Evolutionary conservation across 2,329 filamentous ascomycete species (phyloP).

Genomic region (Beauveria caledonica): DNA sequence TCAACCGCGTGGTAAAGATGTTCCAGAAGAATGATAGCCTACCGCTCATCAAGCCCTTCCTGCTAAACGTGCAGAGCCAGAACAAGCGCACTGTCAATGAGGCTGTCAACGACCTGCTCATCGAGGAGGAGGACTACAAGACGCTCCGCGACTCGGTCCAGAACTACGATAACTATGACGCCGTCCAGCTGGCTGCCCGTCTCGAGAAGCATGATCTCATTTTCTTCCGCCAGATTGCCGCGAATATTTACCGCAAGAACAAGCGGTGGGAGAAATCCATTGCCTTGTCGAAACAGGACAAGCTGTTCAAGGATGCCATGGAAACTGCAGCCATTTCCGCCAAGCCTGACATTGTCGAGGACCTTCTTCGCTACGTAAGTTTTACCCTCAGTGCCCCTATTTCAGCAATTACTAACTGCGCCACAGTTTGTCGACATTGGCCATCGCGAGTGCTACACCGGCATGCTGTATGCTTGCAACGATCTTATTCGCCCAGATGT

Average conservation of each 20-base stretch:
- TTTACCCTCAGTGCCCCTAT: neutral
- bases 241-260: slow-evolving; percentile 98
- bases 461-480: slow-evolving; percentile 98
- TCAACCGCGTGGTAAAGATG: slow-evolving; percentile 98
- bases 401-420: slow-evolving; percentile 23
- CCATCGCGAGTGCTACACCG: slow-evolving; percentile 98
- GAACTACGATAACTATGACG: slow-evolving; percentile 98
- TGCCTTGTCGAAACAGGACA: slow-evolving; percentile 94
- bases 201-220: slow-evolving; percentile 96
- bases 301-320: slow-evolving; percentile 98
- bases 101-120: slow-evolving; percentile 93
- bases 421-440: slow-evolving; percentile 94
- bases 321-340: slow-evolving; percentile 90
- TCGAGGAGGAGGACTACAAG: slow-evolving; percentile 99
- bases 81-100: slow-evolving; percentile 99
- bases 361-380: slow-evolving; percentile 94
- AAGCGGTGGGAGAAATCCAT: slow-evolving; percentile 99
- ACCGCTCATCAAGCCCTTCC: slow-evolving; percentile 96
- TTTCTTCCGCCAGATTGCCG: slow-evolving; percentile 98
- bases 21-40: slow-evolving; percentile 98
- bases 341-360: slow-evolving; percentile 89
- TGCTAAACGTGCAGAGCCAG: slow-evolving; percentile 89
- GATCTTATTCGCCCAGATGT: slow-evolving; percentile 90
- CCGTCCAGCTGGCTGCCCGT: slow-evolving; percentile 81
- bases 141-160: slow-evolving; percentile 94